phyloP scores from a whole-genome alignment of 192 early-diverging fungal genomes.

The Entomortierella lignicola region DNA sequence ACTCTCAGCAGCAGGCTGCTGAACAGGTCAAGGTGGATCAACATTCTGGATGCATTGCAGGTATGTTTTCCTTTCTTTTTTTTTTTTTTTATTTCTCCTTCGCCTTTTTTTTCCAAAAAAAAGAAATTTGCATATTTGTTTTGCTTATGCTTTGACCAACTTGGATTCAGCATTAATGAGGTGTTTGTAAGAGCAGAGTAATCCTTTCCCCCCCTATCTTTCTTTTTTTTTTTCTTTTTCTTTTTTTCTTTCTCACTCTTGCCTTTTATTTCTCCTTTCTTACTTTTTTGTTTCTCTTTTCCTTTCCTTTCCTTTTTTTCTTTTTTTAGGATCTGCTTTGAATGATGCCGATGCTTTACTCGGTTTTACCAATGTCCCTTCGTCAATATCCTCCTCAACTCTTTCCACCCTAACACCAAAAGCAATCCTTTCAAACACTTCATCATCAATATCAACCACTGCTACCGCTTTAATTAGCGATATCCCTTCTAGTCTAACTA shows the following conservation, averaged over 20 bases:
- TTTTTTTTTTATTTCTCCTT: not conserved
- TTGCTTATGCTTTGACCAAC: too few relatives aligned
- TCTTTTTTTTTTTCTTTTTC: too few relatives aligned
- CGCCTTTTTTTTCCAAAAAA: too few relatives aligned
- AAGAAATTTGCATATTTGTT: too few relatives aligned
- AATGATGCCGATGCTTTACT: constrained; percentile 39
- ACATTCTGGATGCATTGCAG: constrained; percentile 5
- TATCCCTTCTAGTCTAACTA: too few relatives aligned
- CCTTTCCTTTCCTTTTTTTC: not conserved
- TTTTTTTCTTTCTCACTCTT: not conserved
- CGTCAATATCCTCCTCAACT: constrained; percentile 26
- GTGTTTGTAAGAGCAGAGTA: too few relatives aligned
- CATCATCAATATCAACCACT: constrained; percentile 5
- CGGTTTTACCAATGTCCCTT: constrained; percentile 35
- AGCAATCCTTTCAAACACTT: not conserved
- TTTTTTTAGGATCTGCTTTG: constrained; percentile 29
- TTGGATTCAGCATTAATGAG: too few relatives aligned
- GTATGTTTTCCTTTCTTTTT: constrained; percentile 8
- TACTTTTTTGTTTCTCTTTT: not conserved
- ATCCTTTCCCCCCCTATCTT: too few relatives aligned
- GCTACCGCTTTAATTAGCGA: not conserved
- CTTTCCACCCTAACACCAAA: constrained; percentile 25
- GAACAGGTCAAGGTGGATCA: constrained; percentile 32
- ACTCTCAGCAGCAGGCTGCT: constrained; percentile 54
- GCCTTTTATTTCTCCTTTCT: not conserved